Conservation (phyloP, 768 basidiomycete species). For the Sarcodon aspratus region DNA sequence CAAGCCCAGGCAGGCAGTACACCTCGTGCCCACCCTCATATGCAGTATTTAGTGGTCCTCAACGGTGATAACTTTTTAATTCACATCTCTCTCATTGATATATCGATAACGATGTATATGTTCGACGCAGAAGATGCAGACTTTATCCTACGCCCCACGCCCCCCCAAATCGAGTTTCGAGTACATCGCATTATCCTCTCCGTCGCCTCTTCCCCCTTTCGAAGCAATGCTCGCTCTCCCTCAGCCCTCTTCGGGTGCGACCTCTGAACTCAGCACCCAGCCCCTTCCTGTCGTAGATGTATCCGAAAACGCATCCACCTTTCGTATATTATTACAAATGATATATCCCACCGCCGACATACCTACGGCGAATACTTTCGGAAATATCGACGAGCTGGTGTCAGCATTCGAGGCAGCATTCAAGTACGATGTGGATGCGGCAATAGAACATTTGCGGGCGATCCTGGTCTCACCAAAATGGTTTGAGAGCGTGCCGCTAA, state of each 20-base stretch:
- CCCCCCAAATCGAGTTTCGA: slow-evolving; percentile 6
- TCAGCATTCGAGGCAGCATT: neutral
- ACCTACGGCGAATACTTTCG: neutral
- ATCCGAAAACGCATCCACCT: slow-evolving; percentile 8
- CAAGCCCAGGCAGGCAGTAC: no score
- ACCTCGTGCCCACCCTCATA: no score
- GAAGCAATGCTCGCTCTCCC: slow-evolving; percentile 3
- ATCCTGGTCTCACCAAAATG: slow-evolving; percentile 31
- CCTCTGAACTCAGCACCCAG: neutral
- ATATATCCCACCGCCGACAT: neutral
- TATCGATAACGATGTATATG: neutral
- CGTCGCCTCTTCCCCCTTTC: slow-evolving; percentile 7
- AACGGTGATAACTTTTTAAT: no score
- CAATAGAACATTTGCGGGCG: neutral
- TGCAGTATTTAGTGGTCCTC: no score
- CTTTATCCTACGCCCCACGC: slow-evolving; percentile 6
- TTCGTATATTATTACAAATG: neutral
- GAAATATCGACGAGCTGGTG: neutral
- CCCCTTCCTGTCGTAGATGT: slow-evolving; percentile 6
- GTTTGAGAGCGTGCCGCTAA: slow-evolving; percentile 34
- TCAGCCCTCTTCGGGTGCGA: neutral
- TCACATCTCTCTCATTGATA: no score
- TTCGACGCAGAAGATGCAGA: slow-evolving; percentile 7
- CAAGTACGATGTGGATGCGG: slow-evolving; percentile 8
- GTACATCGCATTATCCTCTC: slow-evolving; percentile 4